Evolutionary conservation across 2,329 filamentous ascomycete species (phyloP), one percentile per base, ranked within the genome.

Genomic region (Zasmidium angulare): DNA sequence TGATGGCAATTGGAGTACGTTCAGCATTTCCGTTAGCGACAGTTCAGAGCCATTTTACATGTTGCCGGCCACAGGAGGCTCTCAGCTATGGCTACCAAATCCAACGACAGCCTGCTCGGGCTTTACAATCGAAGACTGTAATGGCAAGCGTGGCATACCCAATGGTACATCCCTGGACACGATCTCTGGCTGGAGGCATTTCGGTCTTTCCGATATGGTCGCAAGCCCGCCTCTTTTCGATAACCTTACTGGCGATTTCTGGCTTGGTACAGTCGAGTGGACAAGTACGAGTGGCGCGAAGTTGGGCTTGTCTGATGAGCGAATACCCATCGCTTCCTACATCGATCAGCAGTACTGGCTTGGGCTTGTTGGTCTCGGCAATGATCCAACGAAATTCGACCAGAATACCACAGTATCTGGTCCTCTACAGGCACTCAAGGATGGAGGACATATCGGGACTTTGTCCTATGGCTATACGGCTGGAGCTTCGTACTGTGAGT

Each of bases 381-480:
- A 46, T 11, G 54, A 53, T 19, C 47, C 55, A 23, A 53, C 47
- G 50, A 51, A 58, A 22, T 55, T 61, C 48, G 29, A 55, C 19
- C 71, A 70, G 61, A 72, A 72, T 50, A 63, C 70, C 31, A 70
- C 72, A 0, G 63, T 71, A 17, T 48, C 54, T 63, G 72, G 68
- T 48, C 67, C 74, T 21, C 56, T 77, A 59, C 58, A 51, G 21
- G 69, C 61, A 50, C 82, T 88, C 43, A 81, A 85, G 67, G 73
- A 79, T 2, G 78, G 81, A 56, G 82, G 82, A n/a, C 77, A 75
- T 58, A 88, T 91, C 52, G 86, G 87, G 1, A 90, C 88, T 70
- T 81, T 89, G 62, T 89, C 86, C 50, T 91, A 88, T 70, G 88
- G 87, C 56, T 91, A 86, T 71, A 91, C 89, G 2, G 88, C 88